phyloP scores from a whole-genome alignment of 2,329 filamentous ascomycete genomes.

The Alternaria angustiovoidea region DNA sequence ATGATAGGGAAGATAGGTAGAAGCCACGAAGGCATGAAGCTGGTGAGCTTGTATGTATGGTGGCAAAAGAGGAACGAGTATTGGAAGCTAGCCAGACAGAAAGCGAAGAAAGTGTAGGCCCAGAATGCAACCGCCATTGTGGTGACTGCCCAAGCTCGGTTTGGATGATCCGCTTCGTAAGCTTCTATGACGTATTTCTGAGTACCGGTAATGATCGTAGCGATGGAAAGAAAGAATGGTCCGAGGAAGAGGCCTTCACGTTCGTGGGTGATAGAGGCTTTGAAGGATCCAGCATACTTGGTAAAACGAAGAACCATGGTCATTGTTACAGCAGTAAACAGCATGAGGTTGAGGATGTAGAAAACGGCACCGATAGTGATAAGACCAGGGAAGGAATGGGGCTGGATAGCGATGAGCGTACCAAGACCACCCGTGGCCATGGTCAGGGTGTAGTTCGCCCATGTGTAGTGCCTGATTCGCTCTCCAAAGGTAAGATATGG shows the following conservation, averaged over 20 bases:
- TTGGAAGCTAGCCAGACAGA: slow-evolving; percentile 52
- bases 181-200: slow-evolving; percentile 48
- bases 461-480: slow-evolving; percentile 54
- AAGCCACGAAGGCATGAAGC: slow-evolving; percentile 79
- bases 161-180: slow-evolving; percentile 48
- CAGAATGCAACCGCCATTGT: slow-evolving; percentile 54
- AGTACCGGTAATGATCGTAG: slow-evolving; percentile 55
- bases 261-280: slow-evolving; percentile 58
- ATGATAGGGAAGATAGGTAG: slow-evolving; percentile 78
- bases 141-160: slow-evolving; percentile 52
- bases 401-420: slow-evolving; percentile 54
- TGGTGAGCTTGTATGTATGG: slow-evolving; percentile 66
- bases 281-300: slow-evolving; percentile 55
- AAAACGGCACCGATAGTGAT: slow-evolving; percentile 61
- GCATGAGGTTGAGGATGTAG: slow-evolving; percentile 60
- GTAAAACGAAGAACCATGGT: slow-evolving; percentile 56
- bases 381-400: slow-evolving; percentile 59
- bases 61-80: slow-evolving; percentile 72
- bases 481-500: slow-evolving; percentile 39
- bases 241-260: slow-evolving; percentile 61
- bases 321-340: slow-evolving; percentile 51
- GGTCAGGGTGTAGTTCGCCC: slow-evolving; percentile 58
- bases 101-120: slow-evolving; percentile 54
- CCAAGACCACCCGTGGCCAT: slow-evolving; percentile 60
- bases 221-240: slow-evolving; percentile 53